A percentile compares a stretch with the other conserved stretches of the same genome.
phyloP scores from a whole-genome alignment of 2,329 filamentous ascomycete genomes.

The Paracoccidioides lutzii region DNA sequence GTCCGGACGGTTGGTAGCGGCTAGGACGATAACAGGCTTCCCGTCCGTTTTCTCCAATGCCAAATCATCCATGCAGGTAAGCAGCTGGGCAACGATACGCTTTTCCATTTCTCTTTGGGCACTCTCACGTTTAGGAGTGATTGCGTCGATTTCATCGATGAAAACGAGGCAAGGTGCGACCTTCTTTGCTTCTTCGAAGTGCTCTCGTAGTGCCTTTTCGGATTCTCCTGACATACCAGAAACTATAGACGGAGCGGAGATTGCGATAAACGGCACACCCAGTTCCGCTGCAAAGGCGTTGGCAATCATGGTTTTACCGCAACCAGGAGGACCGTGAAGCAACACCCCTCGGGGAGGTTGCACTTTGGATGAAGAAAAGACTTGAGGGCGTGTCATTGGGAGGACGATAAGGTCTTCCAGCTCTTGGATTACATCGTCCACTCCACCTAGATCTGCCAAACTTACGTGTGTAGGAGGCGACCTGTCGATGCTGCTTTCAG shows the following conservation, averaged over 20 bases:
- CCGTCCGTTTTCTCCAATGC: constrained; percentile 56
- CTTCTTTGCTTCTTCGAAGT: constrained; percentile 77
- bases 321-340: constrained; percentile 71
- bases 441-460: constrained; percentile 61
- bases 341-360: constrained; percentile 63
- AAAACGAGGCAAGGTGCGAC: constrained; percentile 83
- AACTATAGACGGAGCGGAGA: constrained; percentile 70
- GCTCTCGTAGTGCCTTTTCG: constrained; percentile 70
- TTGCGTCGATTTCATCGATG: constrained; percentile 83
- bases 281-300: constrained; percentile 66
- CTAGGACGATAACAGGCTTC: constrained; percentile 76
- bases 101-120: constrained; percentile 82
- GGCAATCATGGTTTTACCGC: constrained; percentile 74
- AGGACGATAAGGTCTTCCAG: constrained; percentile 59
- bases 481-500: constrained; percentile 44
- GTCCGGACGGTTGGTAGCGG: constrained; percentile 79
- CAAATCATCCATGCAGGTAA: constrained; percentile 76
- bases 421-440: constrained; percentile 57
- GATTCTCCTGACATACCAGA: constrained; percentile 83
- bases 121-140: constrained; percentile 73
- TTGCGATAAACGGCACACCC: constrained; percentile 64
- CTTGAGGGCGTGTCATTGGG: constrained; percentile 55
- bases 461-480: constrained; percentile 54
- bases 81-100: constrained; percentile 68
- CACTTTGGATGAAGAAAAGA: constrained; percentile 52